phyloP scores from a whole-genome alignment of 306 rosid genomes.

The Begonia masoniana region DNA sequence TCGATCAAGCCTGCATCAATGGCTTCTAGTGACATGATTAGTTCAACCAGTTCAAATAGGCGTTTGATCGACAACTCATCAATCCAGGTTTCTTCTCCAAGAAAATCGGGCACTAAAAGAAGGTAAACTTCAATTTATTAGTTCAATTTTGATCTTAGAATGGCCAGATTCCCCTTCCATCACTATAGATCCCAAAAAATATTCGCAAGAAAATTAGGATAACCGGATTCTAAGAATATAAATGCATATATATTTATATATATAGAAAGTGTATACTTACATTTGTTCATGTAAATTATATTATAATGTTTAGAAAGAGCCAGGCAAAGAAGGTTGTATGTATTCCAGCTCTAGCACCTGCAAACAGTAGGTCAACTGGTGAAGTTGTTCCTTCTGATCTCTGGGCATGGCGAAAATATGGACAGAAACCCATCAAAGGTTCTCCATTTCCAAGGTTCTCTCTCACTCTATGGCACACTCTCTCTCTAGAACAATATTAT shows the following conservation, averaged over 20 bases:
- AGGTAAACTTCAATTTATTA: constrained; percentile 17
- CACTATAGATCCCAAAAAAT: too few species aligned
- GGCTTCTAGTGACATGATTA: constrained; percentile 8
- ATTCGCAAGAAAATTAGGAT: too few species aligned
- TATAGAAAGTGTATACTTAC: neutral
- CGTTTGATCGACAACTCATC: constrained; percentile 24
- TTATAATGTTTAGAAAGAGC: constrained; percentile 30
- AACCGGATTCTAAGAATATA: too few species aligned
- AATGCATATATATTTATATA: too few species aligned
- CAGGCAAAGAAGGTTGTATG: constrained; percentile 60
- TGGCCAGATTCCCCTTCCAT: too few species aligned
- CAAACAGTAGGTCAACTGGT: constrained; percentile 50
- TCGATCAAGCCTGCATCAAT: constrained; percentile 13
- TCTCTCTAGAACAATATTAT: too few species aligned
- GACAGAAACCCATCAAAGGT: constrained; percentile 79
- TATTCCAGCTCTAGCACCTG: constrained; percentile 61
- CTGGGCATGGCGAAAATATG: constrained; percentile 78
- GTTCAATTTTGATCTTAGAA: too few species aligned
- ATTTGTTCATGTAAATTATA: neutral
- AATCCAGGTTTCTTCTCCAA: constrained; percentile 51
- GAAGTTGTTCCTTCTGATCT: constrained; percentile 72
- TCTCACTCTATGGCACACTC: too few species aligned
- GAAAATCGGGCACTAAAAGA: constrained; percentile 44
- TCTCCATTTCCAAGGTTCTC: constrained; percentile 62
- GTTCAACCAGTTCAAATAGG: constrained; percentile 16